Conservation (phyloP, 768 basidiomycete genomes). For the Cyclocybe cylindracea region DNA sequence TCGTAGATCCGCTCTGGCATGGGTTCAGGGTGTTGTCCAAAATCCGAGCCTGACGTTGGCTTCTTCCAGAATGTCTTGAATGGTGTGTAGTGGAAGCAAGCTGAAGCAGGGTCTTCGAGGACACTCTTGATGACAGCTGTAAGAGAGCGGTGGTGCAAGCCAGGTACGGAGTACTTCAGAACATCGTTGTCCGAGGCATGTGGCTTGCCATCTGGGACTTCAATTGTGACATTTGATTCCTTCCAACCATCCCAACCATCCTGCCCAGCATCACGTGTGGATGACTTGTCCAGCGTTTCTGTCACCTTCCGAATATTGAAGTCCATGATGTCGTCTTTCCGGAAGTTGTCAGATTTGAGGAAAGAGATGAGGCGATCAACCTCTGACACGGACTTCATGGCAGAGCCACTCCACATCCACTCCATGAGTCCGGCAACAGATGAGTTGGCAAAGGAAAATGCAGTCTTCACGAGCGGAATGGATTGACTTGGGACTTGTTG, state of each 20-base stretch:
- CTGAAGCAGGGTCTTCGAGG: neutral
- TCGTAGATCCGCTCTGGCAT: slow-evolving; percentile 21
- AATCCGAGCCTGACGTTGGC: no score
- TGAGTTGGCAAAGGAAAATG: slow-evolving; percentile 14
- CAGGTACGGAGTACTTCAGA: no score
- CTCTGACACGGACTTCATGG: slow-evolving; percentile 13
- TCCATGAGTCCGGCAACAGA: slow-evolving; percentile 17
- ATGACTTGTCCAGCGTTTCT: slow-evolving; percentile 8
- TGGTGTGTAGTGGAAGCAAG: slow-evolving; percentile 1
- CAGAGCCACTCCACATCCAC: slow-evolving; percentile 22
- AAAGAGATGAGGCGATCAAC: slow-evolving; percentile 10
- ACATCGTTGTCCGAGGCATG: no score
- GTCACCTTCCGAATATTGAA: slow-evolving; percentile 12
- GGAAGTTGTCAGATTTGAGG: slow-evolving; percentile 16
- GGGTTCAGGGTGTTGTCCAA: no score
- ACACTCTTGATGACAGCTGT: neutral
- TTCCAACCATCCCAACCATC: neutral
- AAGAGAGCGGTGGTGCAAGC: no score
- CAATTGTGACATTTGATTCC: no score
- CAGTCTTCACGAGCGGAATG: no score
- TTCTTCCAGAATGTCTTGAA: neutral
- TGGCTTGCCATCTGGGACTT: no score
- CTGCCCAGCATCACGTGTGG: no score
- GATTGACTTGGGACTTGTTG: no score
- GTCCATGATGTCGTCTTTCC: slow-evolving; percentile 4